Base-by-base conservation (phyloP, 495 filamentous ascomycete species). In the Lichina pygmaea region DNA sequence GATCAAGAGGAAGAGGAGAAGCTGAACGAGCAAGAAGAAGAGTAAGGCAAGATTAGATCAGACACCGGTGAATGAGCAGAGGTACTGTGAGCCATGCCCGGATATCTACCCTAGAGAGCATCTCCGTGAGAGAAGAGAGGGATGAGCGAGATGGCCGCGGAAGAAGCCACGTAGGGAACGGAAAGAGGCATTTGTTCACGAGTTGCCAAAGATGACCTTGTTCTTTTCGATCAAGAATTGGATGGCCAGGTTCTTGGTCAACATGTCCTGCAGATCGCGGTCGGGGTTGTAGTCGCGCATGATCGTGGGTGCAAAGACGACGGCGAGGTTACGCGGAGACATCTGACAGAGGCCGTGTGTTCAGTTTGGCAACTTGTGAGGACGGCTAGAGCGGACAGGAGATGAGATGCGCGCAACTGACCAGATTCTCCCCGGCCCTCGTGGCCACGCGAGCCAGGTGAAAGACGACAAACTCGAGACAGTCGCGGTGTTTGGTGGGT, bases 251-350 rank as follows among this genome's bases (percentile, higher is more conserved):
- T 91, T 92, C 69, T 93, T 93, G 48, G 78, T 71, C 51, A 86
- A 78, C 64, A 92, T 89, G 52, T 99, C 91, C 10, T 76, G 82
- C 79, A 95, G 91, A 57, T 99, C 91, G 46, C 83, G 75, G 50
- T 92, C 81, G 50, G 94, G 63, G 50, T 74, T 83, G 55, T 74
- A 65, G 24, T 92, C 83, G 44, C 89, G 68, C 78, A 99, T 89
- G 49, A 99, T 84, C 7, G 91, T 99, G 24, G 91, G 91, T 30
- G 91, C 91, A 53, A 99, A 99, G 31, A 99, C 91, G 47, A 99
- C 91, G 6, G 91, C 83, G 36, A 95, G 64, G 52, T 99, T 99
- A 56, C 81, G 75, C 34, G 86, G 79, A 15, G 81, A 89, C 91
- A 99, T 99, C 59, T 60, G 41, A 24, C 24, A 24, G 24, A 24